These are phyloP conservation scores for Rhytidhysteron rufulum DNA, from an alignment of 2,329 filamentous ascomycete genomes.

Conservation along the genomic window DNA sequence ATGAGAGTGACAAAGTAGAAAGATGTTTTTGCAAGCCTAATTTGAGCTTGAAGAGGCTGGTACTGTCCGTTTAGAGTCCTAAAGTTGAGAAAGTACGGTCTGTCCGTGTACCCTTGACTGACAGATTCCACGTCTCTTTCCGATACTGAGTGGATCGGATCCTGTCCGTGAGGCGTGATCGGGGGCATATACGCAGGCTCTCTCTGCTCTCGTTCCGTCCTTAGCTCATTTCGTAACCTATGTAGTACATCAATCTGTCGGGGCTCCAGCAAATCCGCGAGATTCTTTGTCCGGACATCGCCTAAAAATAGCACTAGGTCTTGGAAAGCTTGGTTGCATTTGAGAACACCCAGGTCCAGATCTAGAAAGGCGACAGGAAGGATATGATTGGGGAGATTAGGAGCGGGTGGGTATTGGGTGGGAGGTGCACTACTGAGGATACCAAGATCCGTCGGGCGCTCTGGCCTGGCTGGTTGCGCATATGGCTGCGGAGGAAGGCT, in stretches of 20 bases:
- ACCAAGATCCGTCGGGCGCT: slow-evolving; percentile 11
- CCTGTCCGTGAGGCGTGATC: slow-evolving; percentile 42
- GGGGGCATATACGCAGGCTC: slow-evolving; percentile 50
- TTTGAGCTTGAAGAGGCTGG: slow-evolving; percentile 31
- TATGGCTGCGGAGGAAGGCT: slow-evolving; percentile 13
- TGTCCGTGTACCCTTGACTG: slow-evolving; percentile 41
- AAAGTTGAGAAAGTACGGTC: slow-evolving; percentile 39
- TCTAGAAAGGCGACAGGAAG: slow-evolving; percentile 42
- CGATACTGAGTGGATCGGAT: slow-evolving; percentile 38
- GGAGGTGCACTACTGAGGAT: slow-evolving; percentile 15
- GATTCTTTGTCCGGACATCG: slow-evolving; percentile 35
- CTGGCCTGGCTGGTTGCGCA: slow-evolving; percentile 12
- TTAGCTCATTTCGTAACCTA: slow-evolving; percentile 41
- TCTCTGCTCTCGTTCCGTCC: slow-evolving; percentile 44
- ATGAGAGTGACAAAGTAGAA: slow-evolving; percentile 46
- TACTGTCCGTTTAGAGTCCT: slow-evolving; percentile 28
- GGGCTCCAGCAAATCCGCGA: slow-evolving; percentile 42
- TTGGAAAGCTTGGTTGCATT: slow-evolving; percentile 43
- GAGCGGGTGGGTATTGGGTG: slow-evolving; percentile 18
- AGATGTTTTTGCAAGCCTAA: slow-evolving; percentile 40
- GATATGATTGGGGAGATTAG: slow-evolving; percentile 24
- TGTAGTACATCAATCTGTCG: slow-evolving; percentile 41
- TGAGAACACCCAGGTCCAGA: slow-evolving; percentile 45
- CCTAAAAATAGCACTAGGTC: slow-evolving; percentile 38
- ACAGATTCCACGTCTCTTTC: slow-evolving; percentile 43